Conservation (phyloP, 2,329 filamentous ascomycete species). For the Botrytis aclada region DNA sequence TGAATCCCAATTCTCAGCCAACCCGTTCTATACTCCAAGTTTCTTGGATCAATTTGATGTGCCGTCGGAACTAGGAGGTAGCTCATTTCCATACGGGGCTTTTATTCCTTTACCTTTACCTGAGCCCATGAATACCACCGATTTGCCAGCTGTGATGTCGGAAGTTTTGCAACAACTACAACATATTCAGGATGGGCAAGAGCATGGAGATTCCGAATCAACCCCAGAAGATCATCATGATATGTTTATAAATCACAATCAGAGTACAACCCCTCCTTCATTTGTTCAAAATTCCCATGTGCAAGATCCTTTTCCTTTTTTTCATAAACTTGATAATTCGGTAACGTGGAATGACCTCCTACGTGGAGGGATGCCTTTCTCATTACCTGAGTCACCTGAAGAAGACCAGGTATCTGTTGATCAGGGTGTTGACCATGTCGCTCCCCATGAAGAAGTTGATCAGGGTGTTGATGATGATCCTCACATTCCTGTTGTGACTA, state of each 20-base stretch:
- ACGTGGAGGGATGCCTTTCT: conserved; percentile 5
- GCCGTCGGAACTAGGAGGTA: neutral
- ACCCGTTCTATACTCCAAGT: neutral
- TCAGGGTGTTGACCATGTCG: neutral
- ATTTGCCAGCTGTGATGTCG: conserved; percentile 33
- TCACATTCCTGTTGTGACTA: conserved; percentile 11
- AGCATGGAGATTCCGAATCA: conserved; percentile 27
- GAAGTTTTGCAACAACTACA: conserved; percentile 35
- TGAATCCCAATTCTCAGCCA: neutral
- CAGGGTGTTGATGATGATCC: neutral
- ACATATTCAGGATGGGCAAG: conserved; percentile 35
- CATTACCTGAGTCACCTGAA: conserved; percentile 11
- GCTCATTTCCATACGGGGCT: neutral
- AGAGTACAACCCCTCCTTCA: conserved; percentile 36
- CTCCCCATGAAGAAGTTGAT: neutral
- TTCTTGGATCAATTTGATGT: neutral
- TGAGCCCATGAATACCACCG: conserved; percentile 13
- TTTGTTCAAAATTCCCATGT: neutral
- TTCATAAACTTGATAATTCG: neutral
- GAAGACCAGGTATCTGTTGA: neutral
- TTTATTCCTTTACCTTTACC: neutral
- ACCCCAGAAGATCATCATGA: conserved; percentile 27
- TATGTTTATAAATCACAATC: conserved; percentile 26
- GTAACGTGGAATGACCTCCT: conserved; percentile 12
- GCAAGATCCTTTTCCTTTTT: neutral